phyloP scores from a whole-genome alignment of 768 basidiomycete species.

The Chalciporus pseudorubinellus region DNA sequence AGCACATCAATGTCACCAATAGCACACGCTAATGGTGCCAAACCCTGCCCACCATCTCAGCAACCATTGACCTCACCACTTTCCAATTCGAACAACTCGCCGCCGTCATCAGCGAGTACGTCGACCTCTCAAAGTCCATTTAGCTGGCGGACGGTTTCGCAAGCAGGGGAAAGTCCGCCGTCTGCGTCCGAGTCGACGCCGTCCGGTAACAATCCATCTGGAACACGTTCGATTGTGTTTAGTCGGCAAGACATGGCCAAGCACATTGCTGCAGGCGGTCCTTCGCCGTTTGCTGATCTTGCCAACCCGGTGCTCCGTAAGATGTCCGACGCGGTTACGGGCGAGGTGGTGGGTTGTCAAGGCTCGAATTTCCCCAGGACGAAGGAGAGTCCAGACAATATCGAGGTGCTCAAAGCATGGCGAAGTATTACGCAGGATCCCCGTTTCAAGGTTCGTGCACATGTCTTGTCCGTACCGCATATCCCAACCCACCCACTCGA shows the following conservation, averaged over 20 bases:
- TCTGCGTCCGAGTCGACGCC: constrained; percentile 37
- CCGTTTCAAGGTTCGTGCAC: constrained; percentile 62
- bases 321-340: constrained; percentile 42
- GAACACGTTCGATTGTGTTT: neutral
- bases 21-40: constrained; percentile 37
- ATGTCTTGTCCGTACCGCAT: neutral
- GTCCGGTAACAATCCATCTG: constrained; percentile 29
- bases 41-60: constrained; percentile 14
- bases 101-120: constrained; percentile 25
- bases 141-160: constrained; percentile 25
- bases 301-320: constrained; percentile 35
- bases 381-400: constrained; percentile 64
- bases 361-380: constrained; percentile 70
- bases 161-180: constrained; percentile 31
- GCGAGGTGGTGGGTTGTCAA: constrained; percentile 61
- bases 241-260: constrained; percentile 53
- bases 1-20: constrained; percentile 41
- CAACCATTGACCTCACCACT: constrained; percentile 14
- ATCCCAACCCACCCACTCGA: constrained; percentile 4
- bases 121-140: constrained; percentile 26
- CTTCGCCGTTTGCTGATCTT: constrained; percentile 51
- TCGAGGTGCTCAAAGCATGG: constrained; percentile 81
- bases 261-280: constrained; percentile 52
- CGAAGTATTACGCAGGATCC: constrained; percentile 71
- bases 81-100: constrained; percentile 20